Evolutionary conservation across 495 filamentous ascomycete genomes (phyloP), one percentile per base, ranked within the genome.

Genomic region (Hypoxylon intermedium): DNA sequence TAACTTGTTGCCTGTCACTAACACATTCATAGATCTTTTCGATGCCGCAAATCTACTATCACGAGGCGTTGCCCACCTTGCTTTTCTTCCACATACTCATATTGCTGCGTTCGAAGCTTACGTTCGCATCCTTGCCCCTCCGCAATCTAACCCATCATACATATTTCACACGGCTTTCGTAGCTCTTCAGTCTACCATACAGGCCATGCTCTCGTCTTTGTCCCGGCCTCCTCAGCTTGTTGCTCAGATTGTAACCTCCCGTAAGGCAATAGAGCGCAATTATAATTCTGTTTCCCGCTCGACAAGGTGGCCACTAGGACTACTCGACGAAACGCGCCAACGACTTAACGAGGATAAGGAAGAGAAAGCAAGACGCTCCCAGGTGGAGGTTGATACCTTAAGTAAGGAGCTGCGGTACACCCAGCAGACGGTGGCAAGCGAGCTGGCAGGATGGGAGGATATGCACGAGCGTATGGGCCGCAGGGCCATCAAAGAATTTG

Each of bases 401-500:
- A 86, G 87, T 0, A 83, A 83, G 42, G 95, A 99, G 68, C 72
- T 99, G 15, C 77, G 90, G 28, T 97, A 95, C 70, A 97, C 92
- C 45, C 93, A 97, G 74, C 89, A 93, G 71, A 90, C 93, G 7
- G 93, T 97, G 5, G 93, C 95, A 9, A 80, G 85, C 6, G 95
- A 99, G 72, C 70, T 99, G 55, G 93, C 94, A 0, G 93, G 91
- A 1, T 98, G 93, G 89, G 90, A 96, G 65, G 91, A 94, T 11
- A 85, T 90, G 78, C 86, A 92, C 46, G 91, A 88, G 62, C 85
- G 84, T 61, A 82, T 91, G 74, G 92, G 89, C 2, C 77, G 85
- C 21, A 85, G 83, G 59, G 89, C 89, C 2, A 85, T 97, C 31
- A 83, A 80, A 57, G 82, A 89, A 12, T 84, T 96, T 65, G 93